Conservation (phyloP, 768 basidiomycete species). For the Saitozyma sp. region DNA sequence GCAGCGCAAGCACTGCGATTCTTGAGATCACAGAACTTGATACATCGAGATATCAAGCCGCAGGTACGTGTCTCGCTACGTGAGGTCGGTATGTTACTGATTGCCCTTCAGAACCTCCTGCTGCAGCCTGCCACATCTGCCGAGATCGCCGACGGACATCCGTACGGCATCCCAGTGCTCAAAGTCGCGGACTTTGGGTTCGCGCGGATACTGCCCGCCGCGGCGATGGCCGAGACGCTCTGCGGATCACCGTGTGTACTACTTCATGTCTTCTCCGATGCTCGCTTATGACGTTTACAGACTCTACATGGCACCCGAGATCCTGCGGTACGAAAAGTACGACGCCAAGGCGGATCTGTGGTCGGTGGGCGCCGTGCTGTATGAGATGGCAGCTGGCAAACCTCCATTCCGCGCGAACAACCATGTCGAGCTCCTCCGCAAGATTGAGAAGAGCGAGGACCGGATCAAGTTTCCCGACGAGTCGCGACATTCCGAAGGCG, state of each 20-base stretch:
- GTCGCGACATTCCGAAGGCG: constrained; percentile 56
- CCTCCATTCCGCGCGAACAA: constrained; percentile 95
- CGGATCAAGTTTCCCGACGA: constrained; percentile 89
- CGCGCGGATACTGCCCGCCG: constrained; percentile 83
- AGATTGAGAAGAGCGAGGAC: constrained; percentile 86
- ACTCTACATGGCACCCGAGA: constrained; percentile 98
- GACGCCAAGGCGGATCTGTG: constrained; percentile 97
- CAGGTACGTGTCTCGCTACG: constrained; percentile 56
- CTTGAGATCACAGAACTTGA: constrained; percentile 78
- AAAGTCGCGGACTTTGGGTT: constrained; percentile 99
- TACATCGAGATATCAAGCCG: constrained; percentile 97
- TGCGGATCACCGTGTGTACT: constrained; percentile 88
- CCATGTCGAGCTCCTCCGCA: constrained; percentile 90
- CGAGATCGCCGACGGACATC: constrained; percentile 83
- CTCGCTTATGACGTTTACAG: constrained; percentile 54
- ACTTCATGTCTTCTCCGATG: not conserved
- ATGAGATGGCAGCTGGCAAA: constrained; percentile 89
- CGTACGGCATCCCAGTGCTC: constrained; percentile 86
- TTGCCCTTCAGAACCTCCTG: constrained; percentile 70
- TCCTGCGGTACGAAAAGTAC: constrained; percentile 93
- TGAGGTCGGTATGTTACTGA: constrained; percentile 1
- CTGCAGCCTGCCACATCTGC: constrained; percentile 76
- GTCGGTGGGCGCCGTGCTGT: constrained; percentile 96
- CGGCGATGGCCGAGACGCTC: constrained; percentile 94
- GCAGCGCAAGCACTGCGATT: constrained; percentile 91